Base-by-base conservation (phyloP, 164 flowering plant genomes). In the Pachysandra terminalis region DNA sequence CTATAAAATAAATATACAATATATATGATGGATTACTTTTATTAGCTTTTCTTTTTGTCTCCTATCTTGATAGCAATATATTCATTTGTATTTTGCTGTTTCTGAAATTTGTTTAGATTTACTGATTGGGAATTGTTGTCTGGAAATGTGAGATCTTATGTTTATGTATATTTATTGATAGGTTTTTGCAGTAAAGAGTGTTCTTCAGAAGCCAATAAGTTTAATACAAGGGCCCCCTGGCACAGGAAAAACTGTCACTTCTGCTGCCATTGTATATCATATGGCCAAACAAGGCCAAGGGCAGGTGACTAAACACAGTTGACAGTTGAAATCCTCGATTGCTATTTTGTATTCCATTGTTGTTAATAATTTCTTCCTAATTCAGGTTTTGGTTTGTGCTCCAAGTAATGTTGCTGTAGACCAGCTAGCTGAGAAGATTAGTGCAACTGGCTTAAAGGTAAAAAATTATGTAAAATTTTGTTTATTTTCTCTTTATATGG, bases 161-260 rank as follows among this genome's bases (percentile, higher is more conserved):
- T n/a, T n/a, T n/a, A n/a, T n/a, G n/a, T n/a, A n/a, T n/a, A n/a
- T n/a, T n/a, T n/a, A n/a, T n/a, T n/a, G n/a, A n/a, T 74, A 96
- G 99, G 99, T 96, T 59, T 90, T 86, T 88, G 99, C 99, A 60
- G 99, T 96, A n/a, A 96, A 96, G 78, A 96, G 98, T 81, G 99
- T 96, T 60, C 97, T 96, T 62, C 98, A 91, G 78, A 96, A 84
- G 83, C 99, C 99, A 40, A 83, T 96, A 70, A 96, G 97, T 79
- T 80, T 96, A 79, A 96, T 96, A 61, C 99, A 96, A 79, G 99
- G 99, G 35, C 99, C 99, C n/a, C 99, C 99, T 68, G 98, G 99
- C 66, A 96, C 98, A 15, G 99, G 99, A 1, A 96, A 96, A 79
- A 96, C 99, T 58, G 99, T 96, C 27, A 96, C 99, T 56, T 96